Conservation (phyloP, 768 basidiomycete species). For the Leucosporidium creatinivorum region DNA sequence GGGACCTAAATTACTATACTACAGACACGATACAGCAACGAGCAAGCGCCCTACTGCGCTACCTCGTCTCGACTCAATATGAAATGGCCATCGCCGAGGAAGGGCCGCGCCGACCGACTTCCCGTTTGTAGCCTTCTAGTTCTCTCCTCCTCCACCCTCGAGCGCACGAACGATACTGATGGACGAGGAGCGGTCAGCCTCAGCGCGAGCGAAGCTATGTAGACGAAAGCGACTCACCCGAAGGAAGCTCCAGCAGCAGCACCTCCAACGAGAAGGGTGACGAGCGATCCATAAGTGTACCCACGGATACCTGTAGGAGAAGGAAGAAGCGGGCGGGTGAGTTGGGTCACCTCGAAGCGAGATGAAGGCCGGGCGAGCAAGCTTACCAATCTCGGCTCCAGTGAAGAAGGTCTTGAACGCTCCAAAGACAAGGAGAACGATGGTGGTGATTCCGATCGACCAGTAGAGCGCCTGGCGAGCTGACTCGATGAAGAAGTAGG, state of each 20-base stretch:
- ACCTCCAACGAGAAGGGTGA: constrained; percentile 82
- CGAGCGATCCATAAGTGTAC: constrained; percentile 79
- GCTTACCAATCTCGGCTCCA: constrained; percentile 44
- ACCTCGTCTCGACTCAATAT: too few relatives aligned
- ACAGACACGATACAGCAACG: too few relatives aligned
- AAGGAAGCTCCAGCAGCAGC: constrained; percentile 73
- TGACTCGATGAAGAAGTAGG: constrained; percentile 62
- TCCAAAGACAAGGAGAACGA: constrained; percentile 82
- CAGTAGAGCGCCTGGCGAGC: constrained; percentile 52
- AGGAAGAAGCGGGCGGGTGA: neutral
- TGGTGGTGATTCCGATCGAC: constrained; percentile 66
- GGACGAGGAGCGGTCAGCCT: neutral
- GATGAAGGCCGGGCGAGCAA: neutral
- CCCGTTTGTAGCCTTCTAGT: too few relatives aligned
- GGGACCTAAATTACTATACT: too few relatives aligned
- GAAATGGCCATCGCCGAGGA: too few relatives aligned
- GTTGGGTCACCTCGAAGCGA: neutral
- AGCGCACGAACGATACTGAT: constrained; percentile 49
- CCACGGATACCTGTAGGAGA: constrained; percentile 43
- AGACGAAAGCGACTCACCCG: constrained; percentile 29
- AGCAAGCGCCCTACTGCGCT: too few relatives aligned
- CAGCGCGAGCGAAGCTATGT: too few relatives aligned
- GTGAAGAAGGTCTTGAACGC: constrained; percentile 56
- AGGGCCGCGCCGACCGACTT: too few relatives aligned
- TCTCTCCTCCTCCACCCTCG: constrained; percentile 39